Base-by-base conservation (phyloP, 1,284 basidiomycete species). In the Mycena citricolor region DNA sequence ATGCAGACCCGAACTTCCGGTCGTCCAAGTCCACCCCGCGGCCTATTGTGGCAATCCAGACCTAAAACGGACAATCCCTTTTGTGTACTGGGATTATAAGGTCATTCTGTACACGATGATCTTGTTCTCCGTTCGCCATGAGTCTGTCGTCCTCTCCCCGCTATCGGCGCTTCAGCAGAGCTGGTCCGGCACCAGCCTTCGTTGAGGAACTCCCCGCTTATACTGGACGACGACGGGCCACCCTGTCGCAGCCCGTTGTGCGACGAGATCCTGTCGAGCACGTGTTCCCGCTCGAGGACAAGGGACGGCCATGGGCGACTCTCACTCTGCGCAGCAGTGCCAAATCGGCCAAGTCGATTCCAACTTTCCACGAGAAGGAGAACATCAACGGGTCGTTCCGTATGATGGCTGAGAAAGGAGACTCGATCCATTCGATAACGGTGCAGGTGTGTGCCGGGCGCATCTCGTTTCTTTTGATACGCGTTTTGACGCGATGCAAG, bases 361-460 rank as follows among this genome's bases (percentile, higher is more conserved):
- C 72, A 10, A 73, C 70, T 17, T 73, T 70, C 55, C 70, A 68
- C 54, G 73, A 75, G 61, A 74, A 71, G 61, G 71, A 74, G 56
- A 67, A 68, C 40, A 68, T 75, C 56, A 70, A 61, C 40, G 71
- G 70, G 31, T 62, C 57, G 26, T 60, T 75, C 34, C 67, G 73
- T 49, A 55, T 75, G 47, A 58, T 61, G 39, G 69, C 70, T 19
- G 71, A 71, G 47, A 67, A 64, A 57, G 70, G 70, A 19, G 72
- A 74, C 53, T 73, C 70, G 19, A 73, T 74, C 34, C 70, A 73
- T 42, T 65, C 67, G 21, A 61, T 75, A 39, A 65, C 61, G 23
- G 67, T 67, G 28, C 62, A 52, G 34, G 73, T 75, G 54, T 24
- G 65, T 55, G 21, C n/a, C n/a, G n/a, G n/a, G n/a, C 28, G 23